Conservation (phyloP, 202 grass and related monocot genomes). For the Carex arenaria region DNA sequence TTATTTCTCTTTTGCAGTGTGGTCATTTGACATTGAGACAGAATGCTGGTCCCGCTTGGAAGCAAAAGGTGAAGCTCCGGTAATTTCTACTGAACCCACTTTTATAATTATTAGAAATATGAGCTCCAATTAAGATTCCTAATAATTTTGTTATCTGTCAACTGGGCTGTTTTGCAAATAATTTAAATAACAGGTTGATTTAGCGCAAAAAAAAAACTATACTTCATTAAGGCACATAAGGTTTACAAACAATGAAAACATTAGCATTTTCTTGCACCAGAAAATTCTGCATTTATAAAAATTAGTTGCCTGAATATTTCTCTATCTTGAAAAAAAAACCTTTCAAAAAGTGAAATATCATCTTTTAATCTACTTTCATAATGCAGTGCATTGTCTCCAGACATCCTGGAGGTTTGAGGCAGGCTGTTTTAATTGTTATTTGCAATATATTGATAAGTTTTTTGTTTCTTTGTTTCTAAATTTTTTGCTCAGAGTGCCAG, state of each 20-base stretch:
- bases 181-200: not conserved
- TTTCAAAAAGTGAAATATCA: not conserved
- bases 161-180: not conserved
- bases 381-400: not conserved
- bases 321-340: not conserved
- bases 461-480: slow-evolving; percentile 11
- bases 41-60: slow-evolving; percentile 75
- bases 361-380: not conserved
- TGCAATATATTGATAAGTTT: not conserved
- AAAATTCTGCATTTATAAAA: not conserved
- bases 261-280: not conserved
- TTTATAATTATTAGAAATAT: slow-evolving; percentile 21
- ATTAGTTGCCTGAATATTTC: not conserved
- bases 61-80: slow-evolving; percentile 86
- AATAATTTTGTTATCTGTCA: not conserved
- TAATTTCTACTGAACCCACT: slow-evolving; percentile 28
- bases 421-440: not conserved
- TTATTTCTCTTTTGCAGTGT: slow-evolving; percentile 64
- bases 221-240: not conserved
- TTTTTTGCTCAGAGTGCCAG: slow-evolving; percentile 59
- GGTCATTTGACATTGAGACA: slow-evolving; percentile 79
- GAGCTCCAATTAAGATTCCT: not conserved
- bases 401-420: not conserved
- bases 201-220: not conserved
- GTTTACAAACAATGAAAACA: not conserved